Evolutionary conservation across 441 rosid species (phyloP).

Genomic region (Euphorbia celastroides): DNA sequence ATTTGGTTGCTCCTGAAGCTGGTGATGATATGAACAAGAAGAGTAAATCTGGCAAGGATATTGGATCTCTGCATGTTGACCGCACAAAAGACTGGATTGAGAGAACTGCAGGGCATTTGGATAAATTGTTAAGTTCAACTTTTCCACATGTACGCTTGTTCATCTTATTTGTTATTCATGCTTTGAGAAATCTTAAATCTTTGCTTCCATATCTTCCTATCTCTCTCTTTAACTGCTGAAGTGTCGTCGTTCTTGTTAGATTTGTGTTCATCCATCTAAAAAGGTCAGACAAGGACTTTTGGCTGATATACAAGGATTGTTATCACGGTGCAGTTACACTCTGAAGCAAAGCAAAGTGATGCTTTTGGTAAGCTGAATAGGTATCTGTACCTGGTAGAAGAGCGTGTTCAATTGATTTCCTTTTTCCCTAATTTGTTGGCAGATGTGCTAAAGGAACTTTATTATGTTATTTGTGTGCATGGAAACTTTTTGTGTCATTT

Average conservation of each 20-base stretch:
- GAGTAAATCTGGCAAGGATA: constrained; percentile 27
- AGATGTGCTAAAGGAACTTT: background rate
- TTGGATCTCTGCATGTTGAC: constrained; percentile 58
- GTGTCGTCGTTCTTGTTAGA: constrained; percentile 37
- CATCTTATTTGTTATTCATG: constrained; percentile 18
- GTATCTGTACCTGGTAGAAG: background rate
- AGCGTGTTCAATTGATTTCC: background rate
- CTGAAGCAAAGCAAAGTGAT: constrained; percentile 62
- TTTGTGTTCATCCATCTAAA: constrained; percentile 70
- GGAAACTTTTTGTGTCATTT: background rate
- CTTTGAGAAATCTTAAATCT: background rate
- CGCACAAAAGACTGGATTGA: constrained; percentile 83
- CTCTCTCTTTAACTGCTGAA: background rate
- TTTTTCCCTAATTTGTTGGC: background rate
- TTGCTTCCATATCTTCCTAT: background rate
- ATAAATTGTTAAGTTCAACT: constrained; percentile 59
- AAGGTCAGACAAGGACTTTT: constrained; percentile 69
- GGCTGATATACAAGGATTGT: constrained; percentile 63
- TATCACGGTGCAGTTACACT: constrained; percentile 56
- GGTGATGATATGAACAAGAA: constrained; percentile 27
- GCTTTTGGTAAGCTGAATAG: constrained; percentile 69
- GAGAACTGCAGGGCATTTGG: constrained; percentile 59
- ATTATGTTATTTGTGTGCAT: background rate
- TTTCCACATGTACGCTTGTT: constrained; percentile 70
- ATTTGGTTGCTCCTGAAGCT: constrained; percentile 20